phyloP scores from a whole-genome alignment of 192 early-diverging fungal species.

The Geranomyces michiganensis region DNA sequence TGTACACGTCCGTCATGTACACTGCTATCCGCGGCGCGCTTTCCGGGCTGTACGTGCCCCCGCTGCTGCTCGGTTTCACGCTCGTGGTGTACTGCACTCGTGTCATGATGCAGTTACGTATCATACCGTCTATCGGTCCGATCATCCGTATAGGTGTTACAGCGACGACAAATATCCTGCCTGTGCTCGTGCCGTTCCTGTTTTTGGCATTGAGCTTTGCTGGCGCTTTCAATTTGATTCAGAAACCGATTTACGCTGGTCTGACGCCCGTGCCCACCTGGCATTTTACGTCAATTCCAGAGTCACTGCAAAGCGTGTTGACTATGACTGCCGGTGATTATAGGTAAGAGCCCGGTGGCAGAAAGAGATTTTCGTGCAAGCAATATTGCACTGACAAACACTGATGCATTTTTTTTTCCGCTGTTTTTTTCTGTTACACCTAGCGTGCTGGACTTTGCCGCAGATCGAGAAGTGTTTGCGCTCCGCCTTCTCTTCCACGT shows the following conservation, averaged over 20 bases:
- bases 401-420: background rate
- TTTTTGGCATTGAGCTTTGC: conserved; percentile 45
- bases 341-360: conserved; percentile 41
- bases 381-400: background rate
- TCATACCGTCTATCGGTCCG: conserved; percentile 48
- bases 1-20: conserved; percentile 38
- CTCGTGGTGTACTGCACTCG: conserved; percentile 40
- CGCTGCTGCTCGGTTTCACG: conserved; percentile 43
- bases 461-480: conserved; percentile 40
- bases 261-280: background rate
- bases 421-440: too few relatives aligned
- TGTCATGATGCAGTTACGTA: conserved; percentile 43
- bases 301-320: conserved; percentile 42
- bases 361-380: background rate
- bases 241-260: conserved; percentile 22
- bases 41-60: conserved; percentile 30
- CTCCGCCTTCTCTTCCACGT: conserved; percentile 49
- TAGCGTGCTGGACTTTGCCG: conserved; percentile 39
- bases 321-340: conserved; percentile 51
- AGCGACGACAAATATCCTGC: conserved; percentile 43
- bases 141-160: conserved; percentile 45
- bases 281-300: conserved; percentile 39
- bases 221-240: conserved; percentile 43
- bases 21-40: conserved; percentile 35
- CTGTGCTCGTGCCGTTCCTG: conserved; percentile 46